Evolutionary conservation across 2,329 filamentous ascomycete genomes (phyloP), one percentile per base, ranked within the genome.

Genomic region (Cordyceps cateniannulata): DNA sequence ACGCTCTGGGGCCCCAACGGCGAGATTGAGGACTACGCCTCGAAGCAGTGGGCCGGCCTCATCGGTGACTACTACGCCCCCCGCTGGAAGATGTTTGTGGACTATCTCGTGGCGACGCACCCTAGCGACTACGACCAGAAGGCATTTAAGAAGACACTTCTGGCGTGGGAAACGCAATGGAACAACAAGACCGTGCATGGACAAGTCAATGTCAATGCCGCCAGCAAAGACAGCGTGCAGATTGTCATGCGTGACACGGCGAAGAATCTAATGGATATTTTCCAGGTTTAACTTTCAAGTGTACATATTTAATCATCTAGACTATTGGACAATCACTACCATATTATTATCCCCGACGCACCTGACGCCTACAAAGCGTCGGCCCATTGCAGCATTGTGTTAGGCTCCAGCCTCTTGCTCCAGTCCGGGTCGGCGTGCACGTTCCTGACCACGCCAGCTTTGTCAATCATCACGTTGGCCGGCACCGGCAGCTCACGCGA

Each of bases 1-100:
- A 80, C 79, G 7, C 70, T 77, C 14, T 81, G 78, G 78, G 78
- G 78, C 0, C 77, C 77, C 66, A 77, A 42, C 35, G 50, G 54
- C 25, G 50, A 59, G 38, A 44, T 81, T 47, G 70, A 65, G 29
- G 78, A 81, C 65, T 81, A 81, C 61, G 77, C 78, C 6, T 75
- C 72, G 1, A 79, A 78, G 66, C 67, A 68, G 35, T 81, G 78
- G 78, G 72, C 69, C 12, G 78, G 78, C 3, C 68, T 81, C 0
- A 71, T 80, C 1, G 69, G 68, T 1, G 67, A 66, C 1, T 81
- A 81, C 66, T 80, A 80, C 63, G 49, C 73, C 6, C 74, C 72
- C 16, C 66, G 78, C 8, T 81, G 78, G 78, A 57, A 71, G 53
- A 72, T 72, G 25, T 80, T 80, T 63, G 62, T 77, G 9, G 65